These are phyloP conservation scores for Phaseolus lunatus DNA, from an alignment of 306 rosid genomes.

Conservation along the genomic window DNA sequence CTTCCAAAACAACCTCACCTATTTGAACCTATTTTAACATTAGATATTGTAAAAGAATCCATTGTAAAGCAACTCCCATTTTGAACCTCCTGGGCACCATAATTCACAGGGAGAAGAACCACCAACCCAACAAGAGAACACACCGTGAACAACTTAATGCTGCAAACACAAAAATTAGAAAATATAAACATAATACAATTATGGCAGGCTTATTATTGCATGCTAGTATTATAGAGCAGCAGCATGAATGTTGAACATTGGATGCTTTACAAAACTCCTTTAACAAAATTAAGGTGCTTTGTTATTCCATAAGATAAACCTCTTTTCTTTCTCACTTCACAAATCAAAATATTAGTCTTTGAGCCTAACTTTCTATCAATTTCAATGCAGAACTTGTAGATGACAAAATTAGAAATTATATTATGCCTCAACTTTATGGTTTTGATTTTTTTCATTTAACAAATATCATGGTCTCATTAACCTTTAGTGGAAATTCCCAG, in stretches of 20 bases:
- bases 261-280: too few species aligned
- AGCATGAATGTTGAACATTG: neutral
- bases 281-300: too few species aligned
- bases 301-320: too few species aligned
- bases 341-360: too few species aligned
- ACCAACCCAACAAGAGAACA: slow-evolving; percentile 76
- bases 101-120: slow-evolving; percentile 78
- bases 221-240: neutral
- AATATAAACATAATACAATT: neutral
- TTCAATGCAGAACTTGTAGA: too few species aligned
- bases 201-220: neutral
- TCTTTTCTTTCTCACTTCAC: too few species aligned
- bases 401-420: too few species aligned
- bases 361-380: too few species aligned
- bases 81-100: slow-evolving; percentile 48
- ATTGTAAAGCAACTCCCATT: slow-evolving; percentile 52
- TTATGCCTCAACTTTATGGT: too few species aligned
- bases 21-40: slow-evolving; percentile 70
- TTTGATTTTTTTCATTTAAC: too few species aligned
- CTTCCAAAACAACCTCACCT: slow-evolving; percentile 56
- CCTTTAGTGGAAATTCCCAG: too few species aligned
- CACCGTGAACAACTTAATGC: slow-evolving; percentile 75
- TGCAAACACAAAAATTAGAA: slow-evolving; percentile 48
- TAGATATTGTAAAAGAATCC: slow-evolving; percentile 85
- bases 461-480: too few species aligned